Conservation (phyloP, 495 filamentous ascomycete genomes). For the Penicillium ucsense region DNA sequence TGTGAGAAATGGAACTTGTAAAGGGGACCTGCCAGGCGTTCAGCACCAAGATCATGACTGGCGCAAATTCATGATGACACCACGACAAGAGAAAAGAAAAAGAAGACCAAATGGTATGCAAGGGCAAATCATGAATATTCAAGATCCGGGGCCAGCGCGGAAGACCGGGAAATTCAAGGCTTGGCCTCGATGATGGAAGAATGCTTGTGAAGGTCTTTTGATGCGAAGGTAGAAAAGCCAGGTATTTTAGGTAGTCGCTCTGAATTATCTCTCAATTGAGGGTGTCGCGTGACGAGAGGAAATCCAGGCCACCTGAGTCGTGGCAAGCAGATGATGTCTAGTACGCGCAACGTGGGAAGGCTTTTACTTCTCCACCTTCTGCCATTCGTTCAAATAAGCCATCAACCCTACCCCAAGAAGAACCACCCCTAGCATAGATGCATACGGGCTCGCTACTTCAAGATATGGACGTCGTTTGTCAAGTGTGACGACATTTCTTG, state of each 20-base stretch:
- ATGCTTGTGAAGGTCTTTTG: too few species aligned
- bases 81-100: constrained; percentile 15
- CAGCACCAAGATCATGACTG: constrained; percentile 36
- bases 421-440: constrained; percentile 81
- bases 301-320: too few species aligned
- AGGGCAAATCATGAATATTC: constrained; percentile 17
- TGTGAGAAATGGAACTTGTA: constrained; percentile 6
- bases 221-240: too few species aligned
- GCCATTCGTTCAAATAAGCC: constrained; percentile 89
- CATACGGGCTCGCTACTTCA: constrained; percentile 67
- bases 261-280: too few species aligned
- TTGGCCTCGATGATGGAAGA: too few species aligned
- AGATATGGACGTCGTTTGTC: constrained; percentile 29
- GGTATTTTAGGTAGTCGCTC: too few species aligned
- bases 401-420: constrained; percentile 84
- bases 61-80: constrained; percentile 17
- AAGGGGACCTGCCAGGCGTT: constrained; percentile 13
- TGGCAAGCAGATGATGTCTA: too few species aligned
- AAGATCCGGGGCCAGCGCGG: constrained; percentile 7
- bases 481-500: constrained; percentile 13
- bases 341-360: neutral
- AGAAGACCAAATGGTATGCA: constrained; percentile 21
- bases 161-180: neutral
- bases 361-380: constrained; percentile 52
- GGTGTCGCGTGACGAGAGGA: too few species aligned